Evolutionary conservation across 2,329 filamentous ascomycete species (phyloP).

Genomic region (Trichoderma pleuroti): DNA sequence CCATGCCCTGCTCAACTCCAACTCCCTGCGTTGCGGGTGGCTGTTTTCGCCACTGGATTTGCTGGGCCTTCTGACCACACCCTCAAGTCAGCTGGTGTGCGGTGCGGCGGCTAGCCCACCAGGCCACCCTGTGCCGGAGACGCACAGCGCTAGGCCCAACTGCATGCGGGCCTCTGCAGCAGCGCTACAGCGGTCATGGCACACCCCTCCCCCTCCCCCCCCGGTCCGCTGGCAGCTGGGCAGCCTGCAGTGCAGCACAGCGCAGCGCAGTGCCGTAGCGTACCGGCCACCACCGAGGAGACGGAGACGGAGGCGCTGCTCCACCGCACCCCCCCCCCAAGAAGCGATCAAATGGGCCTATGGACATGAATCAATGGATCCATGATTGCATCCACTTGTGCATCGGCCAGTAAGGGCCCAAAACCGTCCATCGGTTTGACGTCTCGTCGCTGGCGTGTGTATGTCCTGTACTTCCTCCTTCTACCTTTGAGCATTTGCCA

Average conservation of each 20-base stretch:
- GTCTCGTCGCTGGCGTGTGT: background rate
- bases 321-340: background rate
- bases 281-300: conserved; percentile 2
- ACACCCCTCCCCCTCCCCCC: background rate
- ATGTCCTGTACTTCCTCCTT: background rate
- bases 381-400: background rate
- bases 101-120: conserved; percentile 6
- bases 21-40: background rate
- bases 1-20: background rate
- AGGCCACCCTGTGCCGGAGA: background rate
- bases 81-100: conserved; percentile 16
- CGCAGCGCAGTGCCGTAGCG: conserved; percentile 3
- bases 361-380: background rate
- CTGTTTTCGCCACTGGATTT: conserved; percentile 12
- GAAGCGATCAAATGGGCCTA: background rate
- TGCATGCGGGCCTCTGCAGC: conserved; percentile 9
- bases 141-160: conserved; percentile 11
- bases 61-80: conserved; percentile 11
- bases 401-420: background rate
- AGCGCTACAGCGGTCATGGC: background rate
- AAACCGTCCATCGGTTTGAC: conserved; percentile 2
- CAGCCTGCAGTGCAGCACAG: background rate
- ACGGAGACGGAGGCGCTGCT: background rate
- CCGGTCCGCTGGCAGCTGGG: background rate
- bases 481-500: background rate